Evolutionary conservation across 2,329 filamentous ascomycete species (phyloP), one percentile per base, ranked within the genome.

Genomic region (Ilyonectria destructans): DNA sequence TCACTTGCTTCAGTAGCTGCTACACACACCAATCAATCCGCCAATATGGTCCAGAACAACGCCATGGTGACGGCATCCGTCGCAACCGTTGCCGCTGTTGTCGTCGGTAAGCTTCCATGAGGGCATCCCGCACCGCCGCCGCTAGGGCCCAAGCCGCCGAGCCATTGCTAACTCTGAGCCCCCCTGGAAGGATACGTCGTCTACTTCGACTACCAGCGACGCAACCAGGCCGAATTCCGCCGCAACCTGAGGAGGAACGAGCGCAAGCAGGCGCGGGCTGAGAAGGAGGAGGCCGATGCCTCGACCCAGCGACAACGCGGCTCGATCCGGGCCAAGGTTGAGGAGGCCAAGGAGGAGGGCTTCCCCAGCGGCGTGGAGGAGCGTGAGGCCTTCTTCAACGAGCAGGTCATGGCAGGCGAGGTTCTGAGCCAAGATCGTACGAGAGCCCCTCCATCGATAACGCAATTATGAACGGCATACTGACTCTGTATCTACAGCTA

Each of bases 371-470:
- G 95, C 77, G 90, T 96, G 40, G 96, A 98, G 81, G 95, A 97
- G 86, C 95, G 94, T 81, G 96, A 99, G 87, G 89, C 91, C 69
- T 99, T 94, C 87, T 99, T 99, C 85, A 97, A 98, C 90, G 91
- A 94, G 81, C 94, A 97, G 84, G 95, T 99, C 72, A 93, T 95
- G 76, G 87, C 90, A 80, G 96, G 96, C 79, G 96, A 99, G 87
- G 84, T 88, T 62, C 87, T 98, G 79, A 93, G 92, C 79, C 86
- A 90, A 77, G 93, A 97, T 82, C 93, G 95, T 96, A 89, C 81
- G 89, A 84, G 58, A 37, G 17, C 46, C 46, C 63, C 52, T 62
- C 45, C 43, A 13, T 51, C 33, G 55, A 35, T 51, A 19, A 13
- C 40, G n/a, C 17, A 37, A 26, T 51, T 15, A 51, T 40, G 19